Percentiles rank a stretch among this genome's conserved stretches.
These are phyloP conservation scores for Tuber brumale DNA, from an alignment of 495 filamentous ascomycete genomes.

Conservation along the genomic window DNA sequence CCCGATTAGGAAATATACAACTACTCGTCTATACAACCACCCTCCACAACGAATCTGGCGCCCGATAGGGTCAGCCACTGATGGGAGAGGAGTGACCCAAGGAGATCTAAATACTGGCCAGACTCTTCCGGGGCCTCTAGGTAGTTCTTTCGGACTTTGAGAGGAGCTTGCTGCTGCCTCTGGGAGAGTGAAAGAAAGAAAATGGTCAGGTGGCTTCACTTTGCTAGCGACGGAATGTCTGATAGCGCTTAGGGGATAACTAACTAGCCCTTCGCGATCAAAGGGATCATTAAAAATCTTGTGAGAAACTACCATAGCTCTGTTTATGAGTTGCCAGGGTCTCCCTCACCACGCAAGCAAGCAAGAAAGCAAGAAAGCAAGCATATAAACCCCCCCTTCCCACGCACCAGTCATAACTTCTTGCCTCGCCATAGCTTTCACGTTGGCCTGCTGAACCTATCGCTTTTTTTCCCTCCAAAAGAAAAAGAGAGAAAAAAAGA, in stretches of 20 bases:
- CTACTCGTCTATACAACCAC: neutral
- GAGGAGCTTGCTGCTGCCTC: neutral
- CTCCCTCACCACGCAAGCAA: neutral
- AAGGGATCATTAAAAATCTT: neutral
- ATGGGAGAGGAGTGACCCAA: neutral
- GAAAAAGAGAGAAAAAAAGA: neutral
- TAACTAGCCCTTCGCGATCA: neutral
- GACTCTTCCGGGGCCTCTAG: neutral
- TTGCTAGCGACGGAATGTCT: neutral
- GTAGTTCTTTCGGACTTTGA: neutral
- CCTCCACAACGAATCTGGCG: neutral
- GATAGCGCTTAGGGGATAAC: neutral
- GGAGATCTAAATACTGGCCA: neutral
- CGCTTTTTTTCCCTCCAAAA: neutral
- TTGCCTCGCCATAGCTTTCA: neutral
- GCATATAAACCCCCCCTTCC: neutral
- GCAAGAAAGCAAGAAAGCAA: neutral
- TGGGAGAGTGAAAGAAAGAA: neutral
- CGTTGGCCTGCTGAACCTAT: neutral
- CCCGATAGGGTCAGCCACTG: neutral
- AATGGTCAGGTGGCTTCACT: neutral
- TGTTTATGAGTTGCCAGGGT: neutral
- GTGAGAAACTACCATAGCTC: neutral
- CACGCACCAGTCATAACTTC: neutral
- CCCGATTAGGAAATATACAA: constrained; percentile 28